These are phyloP conservation scores for Purpureocillium takamizusanense DNA, from an alignment of 2,329 filamentous ascomycete species.

Conservation along the genomic window DNA sequence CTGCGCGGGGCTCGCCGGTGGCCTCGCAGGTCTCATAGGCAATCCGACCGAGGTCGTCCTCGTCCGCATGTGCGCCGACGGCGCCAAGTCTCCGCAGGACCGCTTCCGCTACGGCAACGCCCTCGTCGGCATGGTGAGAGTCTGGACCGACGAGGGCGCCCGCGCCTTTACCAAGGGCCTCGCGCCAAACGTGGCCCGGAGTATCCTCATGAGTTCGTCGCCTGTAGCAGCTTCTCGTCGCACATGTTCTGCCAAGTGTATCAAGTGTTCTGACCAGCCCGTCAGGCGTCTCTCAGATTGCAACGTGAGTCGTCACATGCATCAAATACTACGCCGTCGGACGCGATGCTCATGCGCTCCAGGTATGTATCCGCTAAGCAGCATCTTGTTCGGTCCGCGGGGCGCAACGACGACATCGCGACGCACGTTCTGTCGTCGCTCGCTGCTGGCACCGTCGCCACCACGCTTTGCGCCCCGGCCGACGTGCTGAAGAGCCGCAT, in stretches of 20 bases:
- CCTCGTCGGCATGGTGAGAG: conserved; percentile 20
- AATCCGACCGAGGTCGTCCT: conserved; percentile 35
- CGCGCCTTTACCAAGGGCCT: conserved; percentile 27
- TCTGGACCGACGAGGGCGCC: conserved; percentile 28
- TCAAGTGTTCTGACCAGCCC: too few species aligned
- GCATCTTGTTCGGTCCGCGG: conserved; percentile 15
- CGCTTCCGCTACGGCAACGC: conserved; percentile 30
- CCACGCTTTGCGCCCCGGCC: conserved; percentile 33
- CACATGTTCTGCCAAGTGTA: background rate
- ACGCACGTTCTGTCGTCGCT: conserved; percentile 31
- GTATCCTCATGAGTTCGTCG: conserved; percentile 32
- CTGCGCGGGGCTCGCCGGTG: too few species aligned
- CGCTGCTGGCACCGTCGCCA: conserved; percentile 34
- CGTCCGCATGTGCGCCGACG: conserved; percentile 36
- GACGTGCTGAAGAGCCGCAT: conserved; percentile 35
- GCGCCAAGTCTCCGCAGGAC: conserved; percentile 24
- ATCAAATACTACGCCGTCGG: background rate
- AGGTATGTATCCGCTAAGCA: conserved; percentile 24
- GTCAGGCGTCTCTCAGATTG: conserved; percentile 33
- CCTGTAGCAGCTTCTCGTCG: conserved; percentile 14
- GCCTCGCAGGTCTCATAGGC: conserved; percentile 17
- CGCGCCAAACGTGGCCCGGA: conserved; percentile 29
- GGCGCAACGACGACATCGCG: conserved; percentile 26
- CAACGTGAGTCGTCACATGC: conserved; percentile 21
- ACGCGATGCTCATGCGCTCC: too few species aligned